Evolutionary conservation across 1,139 yeast genomes (phyloP).

Genomic region (Hemisphaericaspora subhashii): DNA sequence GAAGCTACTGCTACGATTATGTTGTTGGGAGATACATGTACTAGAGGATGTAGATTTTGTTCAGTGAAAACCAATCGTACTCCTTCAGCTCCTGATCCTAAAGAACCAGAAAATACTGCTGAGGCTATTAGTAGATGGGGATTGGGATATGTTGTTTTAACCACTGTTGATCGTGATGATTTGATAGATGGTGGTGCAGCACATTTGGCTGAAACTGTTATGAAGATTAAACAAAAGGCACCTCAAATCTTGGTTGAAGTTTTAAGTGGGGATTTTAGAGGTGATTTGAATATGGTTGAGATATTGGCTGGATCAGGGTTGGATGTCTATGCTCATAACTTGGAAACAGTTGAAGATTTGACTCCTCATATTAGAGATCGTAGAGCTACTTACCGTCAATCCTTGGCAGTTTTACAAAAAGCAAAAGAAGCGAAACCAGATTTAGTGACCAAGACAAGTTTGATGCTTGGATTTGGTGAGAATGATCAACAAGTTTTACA

Average conservation of each 20-base stretch:
- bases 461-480: constrained; percentile 98
- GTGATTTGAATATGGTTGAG: constrained; percentile 78
- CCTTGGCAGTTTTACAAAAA: constrained; percentile 69
- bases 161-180: constrained; percentile 98
- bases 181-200: constrained; percentile 88
- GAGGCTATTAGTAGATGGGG: constrained; percentile 99
- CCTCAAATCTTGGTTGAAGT: constrained; percentile 93
- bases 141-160: constrained; percentile 92
- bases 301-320: constrained; percentile 82
- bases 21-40: constrained; percentile 98
- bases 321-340: constrained; percentile 95
- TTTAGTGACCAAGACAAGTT: constrained; percentile 85
- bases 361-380: constrained; percentile 97
- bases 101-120: constrained; percentile 97
- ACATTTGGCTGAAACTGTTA: constrained; percentile 88
- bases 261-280: constrained; percentile 92
- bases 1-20: constrained; percentile 99
- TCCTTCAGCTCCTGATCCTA: constrained; percentile 90
- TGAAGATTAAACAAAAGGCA: constrained; percentile 79
- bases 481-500: constrained; percentile 83
- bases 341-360: constrained; percentile 93
- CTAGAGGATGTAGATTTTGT: constrained; percentile 97
- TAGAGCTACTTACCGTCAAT: constrained; percentile 92
- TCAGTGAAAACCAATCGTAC: constrained; percentile 89
- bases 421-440: constrained; percentile 80